phyloP scores from a whole-genome alignment of 2,329 filamentous ascomycete genomes.

The Ophiobolus disseminans region DNA sequence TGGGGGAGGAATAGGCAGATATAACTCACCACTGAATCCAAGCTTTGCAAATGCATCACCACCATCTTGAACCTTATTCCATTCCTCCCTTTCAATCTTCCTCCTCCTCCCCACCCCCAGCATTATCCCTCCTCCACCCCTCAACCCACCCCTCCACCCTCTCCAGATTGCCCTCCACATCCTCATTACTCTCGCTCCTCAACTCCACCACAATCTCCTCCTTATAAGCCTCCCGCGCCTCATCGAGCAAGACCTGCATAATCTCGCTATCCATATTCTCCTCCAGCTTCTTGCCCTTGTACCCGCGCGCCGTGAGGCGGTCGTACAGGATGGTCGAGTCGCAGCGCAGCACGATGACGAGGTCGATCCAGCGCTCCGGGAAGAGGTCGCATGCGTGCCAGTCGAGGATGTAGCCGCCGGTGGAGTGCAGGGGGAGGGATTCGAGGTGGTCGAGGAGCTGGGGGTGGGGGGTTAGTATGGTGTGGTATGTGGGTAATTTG shows the following conservation, averaged over 20 bases:
- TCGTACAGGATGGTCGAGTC: constrained; percentile 85
- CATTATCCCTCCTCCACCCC: constrained; percentile 78
- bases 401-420: constrained; percentile 88
- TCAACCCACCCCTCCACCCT: constrained; percentile 82
- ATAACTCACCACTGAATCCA: no score
- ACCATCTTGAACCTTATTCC: background rate
- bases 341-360: constrained; percentile 88
- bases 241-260: constrained; percentile 91
- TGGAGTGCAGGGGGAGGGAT: constrained; percentile 68
- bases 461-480: background rate
- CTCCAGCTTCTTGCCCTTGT: constrained; percentile 85
- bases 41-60: no score
- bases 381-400: constrained; percentile 99
- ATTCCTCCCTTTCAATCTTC: background rate
- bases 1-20: background rate
- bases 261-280: constrained; percentile 98
- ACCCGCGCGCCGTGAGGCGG: constrained; percentile 77
- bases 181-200: constrained; percentile 80
- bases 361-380: constrained; percentile 89
- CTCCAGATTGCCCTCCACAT: constrained; percentile 89
- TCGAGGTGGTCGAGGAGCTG: constrained; percentile 89
- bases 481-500: background rate
- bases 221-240: constrained; percentile 86
- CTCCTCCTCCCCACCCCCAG: constrained; percentile 29
- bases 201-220: constrained; percentile 89